phyloP scores from a whole-genome alignment of 441 rosid species.

The Daphne laureola region DNA sequence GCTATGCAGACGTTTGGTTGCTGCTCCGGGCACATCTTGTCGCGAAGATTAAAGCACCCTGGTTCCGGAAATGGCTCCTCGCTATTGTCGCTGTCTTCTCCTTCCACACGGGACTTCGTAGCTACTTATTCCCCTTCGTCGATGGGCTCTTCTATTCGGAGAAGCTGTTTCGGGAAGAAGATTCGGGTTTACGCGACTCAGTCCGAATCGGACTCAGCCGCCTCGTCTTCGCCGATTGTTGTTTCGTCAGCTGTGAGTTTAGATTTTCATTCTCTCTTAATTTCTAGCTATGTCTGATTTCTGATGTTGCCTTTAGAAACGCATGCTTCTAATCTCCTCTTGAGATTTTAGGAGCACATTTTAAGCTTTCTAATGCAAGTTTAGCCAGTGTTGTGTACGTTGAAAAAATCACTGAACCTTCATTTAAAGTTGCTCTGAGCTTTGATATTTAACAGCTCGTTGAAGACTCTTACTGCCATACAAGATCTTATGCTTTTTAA shows the following conservation, averaged over 20 bases:
- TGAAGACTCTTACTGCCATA: too few relatives aligned
- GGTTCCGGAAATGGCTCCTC: constrained; percentile 21
- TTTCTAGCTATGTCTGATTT: background rate
- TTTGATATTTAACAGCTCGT: too few relatives aligned
- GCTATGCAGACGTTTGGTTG: constrained; percentile 67
- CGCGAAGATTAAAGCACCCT: constrained; percentile 46
- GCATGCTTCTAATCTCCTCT: too few relatives aligned
- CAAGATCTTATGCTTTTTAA: too few relatives aligned
- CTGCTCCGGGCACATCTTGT: constrained; percentile 41
- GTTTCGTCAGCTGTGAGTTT: constrained; percentile 59
- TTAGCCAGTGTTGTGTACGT: too few relatives aligned
- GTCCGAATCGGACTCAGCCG: constrained; percentile 41
- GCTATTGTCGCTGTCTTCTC: constrained; percentile 20
- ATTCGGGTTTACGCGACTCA: constrained; percentile 34
- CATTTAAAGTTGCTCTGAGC: too few relatives aligned
- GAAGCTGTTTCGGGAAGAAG: constrained; percentile 19
- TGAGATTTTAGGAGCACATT: too few relatives aligned
- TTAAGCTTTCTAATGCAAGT: too few relatives aligned
- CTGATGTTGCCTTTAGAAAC: background rate
- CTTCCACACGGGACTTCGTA: constrained; percentile 14
- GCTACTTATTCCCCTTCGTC: constrained; percentile 5
- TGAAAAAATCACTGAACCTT: too few relatives aligned
- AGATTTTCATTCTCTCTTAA: constrained; percentile 4
- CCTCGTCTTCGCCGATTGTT: constrained; percentile 31
- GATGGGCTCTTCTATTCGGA: constrained; percentile 20